Evolutionary conservation across 2,329 filamentous ascomycete genomes (phyloP).

Genomic region (Colletotrichum sp.): DNA sequence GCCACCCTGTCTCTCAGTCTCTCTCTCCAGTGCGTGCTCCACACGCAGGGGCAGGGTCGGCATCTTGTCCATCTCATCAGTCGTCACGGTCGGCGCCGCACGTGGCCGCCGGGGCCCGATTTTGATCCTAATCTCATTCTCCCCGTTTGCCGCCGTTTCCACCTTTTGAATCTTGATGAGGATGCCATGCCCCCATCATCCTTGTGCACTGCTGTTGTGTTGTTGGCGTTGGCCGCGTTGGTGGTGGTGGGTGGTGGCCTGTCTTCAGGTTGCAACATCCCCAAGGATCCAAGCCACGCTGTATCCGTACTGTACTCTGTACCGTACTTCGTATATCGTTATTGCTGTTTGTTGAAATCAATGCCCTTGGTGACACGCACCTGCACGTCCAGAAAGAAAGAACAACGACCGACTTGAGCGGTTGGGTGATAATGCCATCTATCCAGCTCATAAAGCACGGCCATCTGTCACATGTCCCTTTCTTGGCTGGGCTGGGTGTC

Average conservation of each 20-base stretch:
- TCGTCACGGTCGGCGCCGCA: constrained; percentile 23
- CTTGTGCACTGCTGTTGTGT: neutral
- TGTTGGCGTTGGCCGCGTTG: neutral
- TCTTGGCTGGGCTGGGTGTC: too few species aligned
- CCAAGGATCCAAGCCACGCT: neutral
- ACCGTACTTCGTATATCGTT: constrained; percentile 8
- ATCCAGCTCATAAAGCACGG: neutral
- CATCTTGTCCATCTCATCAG: constrained; percentile 14
- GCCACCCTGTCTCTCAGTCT: too few species aligned
- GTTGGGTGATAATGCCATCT: neutral
- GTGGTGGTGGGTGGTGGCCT: neutral
- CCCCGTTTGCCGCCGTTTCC: constrained; percentile 18
- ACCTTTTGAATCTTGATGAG: neutral
- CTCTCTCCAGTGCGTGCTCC: neutral
- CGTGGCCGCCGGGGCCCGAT: constrained; percentile 32
- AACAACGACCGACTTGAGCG: neutral
- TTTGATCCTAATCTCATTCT: constrained; percentile 27
- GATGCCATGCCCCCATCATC: neutral
- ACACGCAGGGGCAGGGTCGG: constrained; percentile 14
- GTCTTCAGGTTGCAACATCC: neutral
- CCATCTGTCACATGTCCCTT: neutral
- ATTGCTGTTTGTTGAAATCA: neutral
- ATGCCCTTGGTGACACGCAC: neutral
- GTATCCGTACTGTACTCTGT: neutral
- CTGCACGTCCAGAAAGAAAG: neutral